Evolutionary conservation across 352 stramenopile genomes (phyloP).

Genomic region (Pythium aquatile): DNA sequence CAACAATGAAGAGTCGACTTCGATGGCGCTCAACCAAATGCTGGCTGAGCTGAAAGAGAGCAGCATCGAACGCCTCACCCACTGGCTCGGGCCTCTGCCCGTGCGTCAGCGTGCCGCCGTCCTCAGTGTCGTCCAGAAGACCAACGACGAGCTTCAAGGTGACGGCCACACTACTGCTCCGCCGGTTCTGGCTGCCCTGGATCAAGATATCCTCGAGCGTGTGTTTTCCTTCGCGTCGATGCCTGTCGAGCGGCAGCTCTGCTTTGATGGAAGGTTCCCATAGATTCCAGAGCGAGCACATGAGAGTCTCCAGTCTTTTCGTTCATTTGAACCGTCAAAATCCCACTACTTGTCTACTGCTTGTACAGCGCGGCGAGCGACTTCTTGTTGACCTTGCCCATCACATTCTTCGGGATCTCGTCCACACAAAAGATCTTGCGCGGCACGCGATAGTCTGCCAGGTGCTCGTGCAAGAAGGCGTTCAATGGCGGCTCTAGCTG

Average conservation of each 20-base stretch:
- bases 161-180: background rate
- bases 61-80: background rate
- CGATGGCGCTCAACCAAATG: background rate
- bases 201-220: background rate
- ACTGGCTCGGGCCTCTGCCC: background rate
- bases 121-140: background rate
- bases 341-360: background rate
- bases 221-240: background rate
- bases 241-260: background rate
- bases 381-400: slow-evolving; percentile 95
- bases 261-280: background rate
- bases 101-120: background rate
- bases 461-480: slow-evolving; percentile 53
- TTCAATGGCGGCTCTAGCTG: slow-evolving; percentile 34
- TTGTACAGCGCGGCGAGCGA: slow-evolving; percentile 45
- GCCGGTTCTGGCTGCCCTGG: background rate
- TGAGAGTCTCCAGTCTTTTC: no score
- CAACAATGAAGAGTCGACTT: no score
- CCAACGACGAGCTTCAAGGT: background rate
- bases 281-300: background rate
- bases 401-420: slow-evolving; percentile 90
- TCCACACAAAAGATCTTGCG: slow-evolving; percentile 75
- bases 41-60: background rate
- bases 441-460: slow-evolving; percentile 86
- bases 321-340: background rate